These are phyloP conservation scores for Trypanosoma boissoni DNA, from an alignment of 208 protist species.

Conservation along the genomic window DNA sequence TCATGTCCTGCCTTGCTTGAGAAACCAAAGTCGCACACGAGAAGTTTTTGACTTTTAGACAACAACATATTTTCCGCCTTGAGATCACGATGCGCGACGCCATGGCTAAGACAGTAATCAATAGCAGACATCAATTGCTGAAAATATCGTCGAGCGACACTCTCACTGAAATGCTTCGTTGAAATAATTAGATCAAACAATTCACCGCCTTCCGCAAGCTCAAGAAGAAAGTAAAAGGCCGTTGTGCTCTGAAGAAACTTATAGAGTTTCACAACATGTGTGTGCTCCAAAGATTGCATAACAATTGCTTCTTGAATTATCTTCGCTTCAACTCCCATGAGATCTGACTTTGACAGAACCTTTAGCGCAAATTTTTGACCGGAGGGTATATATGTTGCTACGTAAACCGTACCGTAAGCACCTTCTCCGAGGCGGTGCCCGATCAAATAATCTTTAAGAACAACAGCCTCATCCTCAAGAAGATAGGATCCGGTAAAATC, in stretches of 20 bases:
- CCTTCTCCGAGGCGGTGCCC: conserved; percentile 86
- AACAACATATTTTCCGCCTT: conserved; percentile 92
- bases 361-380: conserved; percentile 83
- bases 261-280: conserved; percentile 87
- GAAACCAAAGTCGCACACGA: conserved; percentile 92
- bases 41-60: conserved; percentile 52
- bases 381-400: conserved; percentile 74
- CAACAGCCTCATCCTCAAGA: conserved; percentile 66
- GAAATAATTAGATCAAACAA: conserved; percentile 93
- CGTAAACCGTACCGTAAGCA: conserved; percentile 86
- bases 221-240: conserved; percentile 90
- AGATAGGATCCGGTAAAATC: conserved; percentile 61
- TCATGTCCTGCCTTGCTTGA: conserved; percentile 42
- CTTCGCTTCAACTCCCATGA: conserved; percentile 54
- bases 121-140: conserved; percentile 94
- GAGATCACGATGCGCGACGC: conserved; percentile 85
- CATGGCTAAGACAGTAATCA: conserved; percentile 92
- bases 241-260: conserved; percentile 84
- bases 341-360: conserved; percentile 76
- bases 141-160: conserved; percentile 87
- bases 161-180: conserved; percentile 79
- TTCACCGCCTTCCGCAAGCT: conserved; percentile 90
- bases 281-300: conserved; percentile 86
- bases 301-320: conserved; percentile 88
- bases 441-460: conserved; percentile 70